Base-by-base conservation (phyloP, 805 yeast species). In the Yamadazyma scolyti region DNA sequence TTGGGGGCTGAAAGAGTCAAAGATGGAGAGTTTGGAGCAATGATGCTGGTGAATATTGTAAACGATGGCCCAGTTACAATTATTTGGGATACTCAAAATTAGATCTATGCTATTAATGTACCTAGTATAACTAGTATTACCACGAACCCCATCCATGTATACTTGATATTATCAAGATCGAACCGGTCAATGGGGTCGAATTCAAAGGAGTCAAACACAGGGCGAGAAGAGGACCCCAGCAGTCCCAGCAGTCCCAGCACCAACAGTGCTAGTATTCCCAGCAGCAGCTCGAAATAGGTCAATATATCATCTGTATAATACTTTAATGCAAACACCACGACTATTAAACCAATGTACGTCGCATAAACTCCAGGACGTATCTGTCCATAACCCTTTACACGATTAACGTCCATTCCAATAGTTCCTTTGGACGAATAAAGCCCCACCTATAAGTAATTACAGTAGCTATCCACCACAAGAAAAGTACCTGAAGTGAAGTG, bases 1-100 rank as follows among this genome's bases (percentile, higher is more conserved):
- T 38, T 86, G 35, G 71, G 65, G 1, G 77, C 68, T 0, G 52
- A 48, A 5, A 75, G 74, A 27, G 95, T 88, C 3, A 71, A 80
- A 41, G 96, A 89, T 47, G 98, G 98, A 2, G 67, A 75, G 33
- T 93, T 93, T 53, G 98, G 97, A 0, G 97, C 90, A 8, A 85
- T 90, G 96, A 93, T 93, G 98, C 95, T 86, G 41, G 96, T 94
- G 10, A 72, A 73, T 1, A 57, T 90, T 38, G 77, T 81, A 9
- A 93, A 93, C 49, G 97, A 90, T 47, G 97, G 97, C 1, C 97
- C 97, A 0, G 87, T 85, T 1, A 90, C 97, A 0, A 81, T 90
- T 19, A 73, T 80, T 13, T 73, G 82, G 62, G 96, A 89, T 51
- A 82, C 90, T 1, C 71, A 58, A 29, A 75, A 73, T 24, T 30